These are phyloP conservation scores for Diaporthe vaccinii DNA, from an alignment of 2,329 filamentous ascomycete genomes.

Conservation along the genomic window DNA sequence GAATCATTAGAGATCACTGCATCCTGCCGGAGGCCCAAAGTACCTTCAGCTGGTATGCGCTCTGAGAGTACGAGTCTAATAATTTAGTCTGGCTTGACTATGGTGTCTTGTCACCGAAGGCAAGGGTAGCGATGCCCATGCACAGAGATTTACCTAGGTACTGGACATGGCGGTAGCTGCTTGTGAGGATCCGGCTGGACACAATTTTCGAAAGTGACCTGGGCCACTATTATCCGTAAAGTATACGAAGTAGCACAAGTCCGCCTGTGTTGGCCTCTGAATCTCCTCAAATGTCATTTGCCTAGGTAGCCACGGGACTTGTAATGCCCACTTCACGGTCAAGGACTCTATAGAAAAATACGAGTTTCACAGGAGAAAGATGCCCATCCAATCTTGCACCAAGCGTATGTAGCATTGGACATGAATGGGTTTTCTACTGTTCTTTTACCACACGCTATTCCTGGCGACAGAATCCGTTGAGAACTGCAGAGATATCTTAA, in stretches of 20 bases:
- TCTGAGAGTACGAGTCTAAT: background rate
- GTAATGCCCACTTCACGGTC: background rate
- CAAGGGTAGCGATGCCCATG: too few relatives aligned
- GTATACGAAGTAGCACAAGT: background rate
- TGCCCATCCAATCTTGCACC: background rate
- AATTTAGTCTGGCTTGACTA: background rate
- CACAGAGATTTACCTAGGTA: too few relatives aligned
- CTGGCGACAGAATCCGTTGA: background rate
- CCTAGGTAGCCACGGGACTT: background rate
- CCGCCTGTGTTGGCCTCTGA: background rate
- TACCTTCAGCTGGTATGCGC: background rate
- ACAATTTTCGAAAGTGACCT: too few relatives aligned
- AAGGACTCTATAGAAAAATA: background rate
- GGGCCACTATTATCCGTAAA: too few relatives aligned
- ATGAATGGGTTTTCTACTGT: too few relatives aligned
- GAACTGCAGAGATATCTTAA: too few relatives aligned
- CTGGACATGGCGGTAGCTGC: too few relatives aligned
- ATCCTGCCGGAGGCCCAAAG: background rate
- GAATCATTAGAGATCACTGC: background rate
- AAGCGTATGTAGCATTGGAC: too few relatives aligned
- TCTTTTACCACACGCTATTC: background rate
- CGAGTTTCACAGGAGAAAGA: background rate
- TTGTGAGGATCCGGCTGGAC: too few relatives aligned
- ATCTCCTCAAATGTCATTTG: background rate
- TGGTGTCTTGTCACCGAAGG: too few relatives aligned